Percentiles rank a stretch among this genome's conserved stretches.
Evolutionary conservation across 306 rosid species (phyloP).

Genomic region (Cyamopsis tetragonoloba): DNA sequence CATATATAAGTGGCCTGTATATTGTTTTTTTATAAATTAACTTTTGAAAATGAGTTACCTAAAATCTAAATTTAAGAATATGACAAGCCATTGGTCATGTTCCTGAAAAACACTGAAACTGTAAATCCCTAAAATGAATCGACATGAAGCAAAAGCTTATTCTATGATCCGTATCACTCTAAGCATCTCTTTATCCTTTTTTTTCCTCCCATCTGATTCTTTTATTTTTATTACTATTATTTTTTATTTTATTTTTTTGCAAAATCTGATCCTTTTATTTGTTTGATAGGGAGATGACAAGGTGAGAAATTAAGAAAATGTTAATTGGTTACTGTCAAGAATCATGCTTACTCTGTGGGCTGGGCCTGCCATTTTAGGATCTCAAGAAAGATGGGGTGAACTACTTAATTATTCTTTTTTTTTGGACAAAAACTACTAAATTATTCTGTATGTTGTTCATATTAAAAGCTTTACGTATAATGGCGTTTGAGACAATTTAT

Average conservation of each 20-base stretch:
- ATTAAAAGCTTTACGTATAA: slow-evolving; percentile 22
- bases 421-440: too few relatives aligned
- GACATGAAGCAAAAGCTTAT: neutral
- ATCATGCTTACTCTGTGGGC: slow-evolving; percentile 18
- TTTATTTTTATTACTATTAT: too few relatives aligned
- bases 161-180: neutral
- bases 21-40: too few relatives aligned
- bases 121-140: neutral
- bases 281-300: slow-evolving; percentile 28
- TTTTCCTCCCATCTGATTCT: too few relatives aligned
- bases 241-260: too few relatives aligned
- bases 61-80: too few relatives aligned
- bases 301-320: slow-evolving; percentile 8
- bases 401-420: slow-evolving; percentile 15
- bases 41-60: too few relatives aligned
- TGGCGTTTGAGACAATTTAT: too few relatives aligned
- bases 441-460: neutral
- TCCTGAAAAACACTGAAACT: neutral
- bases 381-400: slow-evolving; percentile 20
- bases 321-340: slow-evolving; percentile 22
- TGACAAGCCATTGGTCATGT: neutral
- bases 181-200: neutral
- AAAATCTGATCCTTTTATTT: too few relatives aligned
- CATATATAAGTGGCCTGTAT: too few relatives aligned
- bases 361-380: slow-evolving; percentile 5